These are phyloP conservation scores for Leishmania guyanensis DNA, from an alignment of 208 protist species.

Conservation along the genomic window DNA sequence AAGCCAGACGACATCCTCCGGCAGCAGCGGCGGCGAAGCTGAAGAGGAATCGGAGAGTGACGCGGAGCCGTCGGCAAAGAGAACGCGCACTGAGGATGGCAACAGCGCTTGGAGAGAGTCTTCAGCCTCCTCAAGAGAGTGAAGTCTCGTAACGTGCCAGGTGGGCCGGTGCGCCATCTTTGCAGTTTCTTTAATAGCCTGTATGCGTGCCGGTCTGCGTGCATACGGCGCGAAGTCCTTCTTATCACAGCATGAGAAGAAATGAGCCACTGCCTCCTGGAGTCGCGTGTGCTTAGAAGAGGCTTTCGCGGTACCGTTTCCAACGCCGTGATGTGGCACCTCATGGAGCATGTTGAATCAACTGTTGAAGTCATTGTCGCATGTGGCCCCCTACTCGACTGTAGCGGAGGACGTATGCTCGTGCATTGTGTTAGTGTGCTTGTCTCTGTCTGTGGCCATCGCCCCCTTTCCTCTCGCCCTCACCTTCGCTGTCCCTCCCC, in stretches of 20 bases:
- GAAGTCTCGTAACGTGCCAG: no score
- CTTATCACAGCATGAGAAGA: not conserved
- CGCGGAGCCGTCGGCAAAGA: conserved; percentile 30
- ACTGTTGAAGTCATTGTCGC: no score
- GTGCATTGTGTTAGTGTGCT: not conserved
- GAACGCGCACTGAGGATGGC: conserved; percentile 20
- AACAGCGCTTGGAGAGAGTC: not conserved
- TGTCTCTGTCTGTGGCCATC: not conserved
- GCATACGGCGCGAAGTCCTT: not conserved
- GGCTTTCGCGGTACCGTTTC: not conserved
- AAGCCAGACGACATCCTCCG: not conserved
- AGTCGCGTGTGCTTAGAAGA: not conserved
- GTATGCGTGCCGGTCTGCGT: not conserved
- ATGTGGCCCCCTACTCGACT: not conserved
- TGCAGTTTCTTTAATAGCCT: not conserved
- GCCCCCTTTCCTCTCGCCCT: not conserved
- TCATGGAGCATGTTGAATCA: not conserved
- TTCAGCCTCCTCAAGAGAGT: no score
- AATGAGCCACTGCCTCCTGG: not conserved
- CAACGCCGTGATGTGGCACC: not conserved
- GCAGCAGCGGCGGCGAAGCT: not conserved
- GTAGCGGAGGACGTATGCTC: not conserved
- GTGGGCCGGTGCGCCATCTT: not conserved
- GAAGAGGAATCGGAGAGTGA: conserved; percentile 13
- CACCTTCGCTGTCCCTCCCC: not conserved